Conservation (phyloP, 2,329 filamentous ascomycete genomes). For the Pseudogymnoascus sp. region DNA sequence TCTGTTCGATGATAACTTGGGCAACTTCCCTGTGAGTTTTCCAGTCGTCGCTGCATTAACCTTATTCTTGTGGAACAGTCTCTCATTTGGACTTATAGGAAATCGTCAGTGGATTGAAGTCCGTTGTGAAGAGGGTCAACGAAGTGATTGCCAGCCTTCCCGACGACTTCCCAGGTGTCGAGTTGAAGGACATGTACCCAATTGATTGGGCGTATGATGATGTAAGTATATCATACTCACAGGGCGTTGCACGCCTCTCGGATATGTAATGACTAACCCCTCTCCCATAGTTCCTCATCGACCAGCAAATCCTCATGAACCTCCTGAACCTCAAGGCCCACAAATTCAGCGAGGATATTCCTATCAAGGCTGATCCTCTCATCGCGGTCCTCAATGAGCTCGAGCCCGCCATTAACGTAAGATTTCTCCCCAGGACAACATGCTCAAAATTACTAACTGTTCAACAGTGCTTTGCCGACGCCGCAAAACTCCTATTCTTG, state of each 20-base stretch:
- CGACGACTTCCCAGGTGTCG: background rate
- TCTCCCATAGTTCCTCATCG: background rate
- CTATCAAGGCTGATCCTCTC: background rate
- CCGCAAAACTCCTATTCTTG: background rate
- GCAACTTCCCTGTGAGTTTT: background rate
- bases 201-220: constrained; percentile 5
- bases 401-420: background rate
- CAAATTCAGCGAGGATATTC: background rate
- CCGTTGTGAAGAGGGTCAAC: background rate
- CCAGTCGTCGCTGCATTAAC: background rate
- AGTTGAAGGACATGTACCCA: background rate
- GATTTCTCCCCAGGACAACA: background rate
- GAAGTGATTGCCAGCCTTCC: background rate
- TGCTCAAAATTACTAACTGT: background rate
- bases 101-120: background rate
- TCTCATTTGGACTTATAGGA: background rate
- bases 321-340: constrained; percentile 1
- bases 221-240: background rate
- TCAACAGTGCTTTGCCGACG: background rate
- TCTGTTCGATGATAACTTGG: background rate
- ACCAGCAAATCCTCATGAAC: constrained; percentile 5
- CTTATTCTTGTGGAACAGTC: background rate
- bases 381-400: background rate
- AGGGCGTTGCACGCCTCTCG: background rate
- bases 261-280: background rate